These are phyloP conservation scores for Rostrohypoxylon terebratum DNA, from an alignment of 495 filamentous ascomycete genomes.

Conservation along the genomic window DNA sequence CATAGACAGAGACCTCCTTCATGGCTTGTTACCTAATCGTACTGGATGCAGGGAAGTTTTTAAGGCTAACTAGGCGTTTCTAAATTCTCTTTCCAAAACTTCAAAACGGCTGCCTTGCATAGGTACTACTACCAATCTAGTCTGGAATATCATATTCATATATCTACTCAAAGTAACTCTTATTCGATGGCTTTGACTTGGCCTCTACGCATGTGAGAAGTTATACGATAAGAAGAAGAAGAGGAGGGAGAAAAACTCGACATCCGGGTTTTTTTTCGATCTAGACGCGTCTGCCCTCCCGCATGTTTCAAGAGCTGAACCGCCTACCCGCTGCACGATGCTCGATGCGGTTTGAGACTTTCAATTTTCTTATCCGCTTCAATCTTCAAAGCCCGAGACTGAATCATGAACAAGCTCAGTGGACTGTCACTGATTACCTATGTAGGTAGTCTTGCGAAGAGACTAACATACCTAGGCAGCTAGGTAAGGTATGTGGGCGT, in stretches of 20 bases:
- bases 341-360: slow-evolving; percentile 16
- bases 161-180: neutral
- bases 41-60: neutral
- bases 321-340: slow-evolving; percentile 27
- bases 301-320: slow-evolving; percentile 24
- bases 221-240: slow-evolving; percentile 25
- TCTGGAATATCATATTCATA: slow-evolving; percentile 1
- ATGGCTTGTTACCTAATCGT: no score
- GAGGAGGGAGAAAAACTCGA: neutral
- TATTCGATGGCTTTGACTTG: neutral
- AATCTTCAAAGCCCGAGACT: slow-evolving; percentile 28
- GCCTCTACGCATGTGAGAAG: neutral
- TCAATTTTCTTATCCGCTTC: slow-evolving; percentile 18
- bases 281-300: slow-evolving; percentile 24
- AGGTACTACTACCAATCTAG: neutral
- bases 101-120: neutral
- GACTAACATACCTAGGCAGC: slow-evolving; percentile 35
- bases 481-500: no score
- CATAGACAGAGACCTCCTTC: no score
- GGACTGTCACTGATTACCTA: slow-evolving; percentile 34
- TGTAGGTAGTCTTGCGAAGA: slow-evolving; percentile 29
- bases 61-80: neutral
- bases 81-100: neutral
- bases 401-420: slow-evolving; percentile 9
- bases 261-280: neutral